Conservation (phyloP, 2,329 filamentous ascomycete species). For the Aspergillus pseudonomiae region DNA sequence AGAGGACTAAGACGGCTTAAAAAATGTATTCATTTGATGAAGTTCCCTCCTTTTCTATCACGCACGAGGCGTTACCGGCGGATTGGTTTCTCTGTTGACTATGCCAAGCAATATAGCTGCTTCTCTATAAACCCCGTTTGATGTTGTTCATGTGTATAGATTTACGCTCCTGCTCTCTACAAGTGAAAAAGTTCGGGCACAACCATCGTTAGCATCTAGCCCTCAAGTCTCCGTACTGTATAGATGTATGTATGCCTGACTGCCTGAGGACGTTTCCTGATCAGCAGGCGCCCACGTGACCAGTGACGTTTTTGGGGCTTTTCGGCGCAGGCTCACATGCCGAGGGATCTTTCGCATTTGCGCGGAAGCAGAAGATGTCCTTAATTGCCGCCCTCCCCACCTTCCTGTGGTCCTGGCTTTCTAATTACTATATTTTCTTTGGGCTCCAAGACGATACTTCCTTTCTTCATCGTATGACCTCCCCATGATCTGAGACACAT, state of each 20-base stretch:
- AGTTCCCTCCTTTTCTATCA: conserved; percentile 26
- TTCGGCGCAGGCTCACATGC: conserved; percentile 41
- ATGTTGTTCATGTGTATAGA: conserved; percentile 7
- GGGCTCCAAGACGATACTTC: not conserved
- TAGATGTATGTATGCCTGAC: not conserved
- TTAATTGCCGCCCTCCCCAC: conserved; percentile 32
- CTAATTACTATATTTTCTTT: conserved; percentile 15
- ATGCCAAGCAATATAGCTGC: conserved; percentile 8
- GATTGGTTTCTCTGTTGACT: conserved; percentile 18
- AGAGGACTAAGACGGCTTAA: conserved; percentile 37
- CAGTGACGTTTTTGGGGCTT: conserved; percentile 31
- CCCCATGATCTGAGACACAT: conserved; percentile 14
- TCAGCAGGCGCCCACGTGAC: conserved; percentile 31
- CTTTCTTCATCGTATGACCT: not conserved
- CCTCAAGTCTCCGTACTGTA: too few relatives aligned
- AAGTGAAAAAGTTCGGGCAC: not conserved
- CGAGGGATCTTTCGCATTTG: conserved; percentile 37
- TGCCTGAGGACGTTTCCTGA: not conserved
- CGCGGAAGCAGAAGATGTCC: conserved; percentile 26
- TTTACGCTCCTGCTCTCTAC: not conserved
- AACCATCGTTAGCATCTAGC: too few relatives aligned
- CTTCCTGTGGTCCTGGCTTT: conserved; percentile 7
- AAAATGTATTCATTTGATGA: conserved; percentile 23
- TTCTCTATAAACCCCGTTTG: not conserved
- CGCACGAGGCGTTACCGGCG: conserved; percentile 22